phyloP scores from a whole-genome alignment of 1,139 yeast species.

The Geotrichum europaeum region DNA sequence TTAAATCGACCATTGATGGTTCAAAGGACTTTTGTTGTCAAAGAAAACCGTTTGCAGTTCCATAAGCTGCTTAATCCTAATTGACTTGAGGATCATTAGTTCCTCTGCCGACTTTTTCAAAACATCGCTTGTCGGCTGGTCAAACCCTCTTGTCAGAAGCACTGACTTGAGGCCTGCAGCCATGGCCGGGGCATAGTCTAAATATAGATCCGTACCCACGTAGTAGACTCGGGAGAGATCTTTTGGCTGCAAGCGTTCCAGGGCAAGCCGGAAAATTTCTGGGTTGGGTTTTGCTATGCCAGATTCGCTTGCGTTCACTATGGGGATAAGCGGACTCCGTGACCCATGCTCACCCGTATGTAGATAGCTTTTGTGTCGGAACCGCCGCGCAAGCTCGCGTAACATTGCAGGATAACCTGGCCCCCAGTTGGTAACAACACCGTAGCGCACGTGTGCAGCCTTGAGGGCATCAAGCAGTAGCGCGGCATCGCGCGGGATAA shows the following conservation, averaged over 20 bases:
- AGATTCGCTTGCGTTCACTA: conserved; percentile 23
- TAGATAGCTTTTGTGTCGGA: not conserved
- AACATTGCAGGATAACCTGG: conserved; percentile 21
- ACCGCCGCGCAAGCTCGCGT: conserved; percentile 7
- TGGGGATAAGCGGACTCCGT: conserved; percentile 15
- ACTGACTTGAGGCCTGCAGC: conserved; percentile 16
- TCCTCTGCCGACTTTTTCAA: conserved; percentile 3
- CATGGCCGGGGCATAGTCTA: conserved; percentile 17
- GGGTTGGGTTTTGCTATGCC: conserved; percentile 23
- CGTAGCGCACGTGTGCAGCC: conserved; percentile 25
- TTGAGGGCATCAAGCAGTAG: conserved; percentile 20
- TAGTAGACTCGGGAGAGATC: conserved; percentile 18
- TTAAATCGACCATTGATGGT: not conserved
- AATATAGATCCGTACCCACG: conserved; percentile 19
- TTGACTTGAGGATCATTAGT: conserved; percentile 1
- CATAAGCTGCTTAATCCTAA: conserved; percentile 16
- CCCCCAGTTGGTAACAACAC: conserved; percentile 30
- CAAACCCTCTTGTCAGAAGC: conserved; percentile 20
- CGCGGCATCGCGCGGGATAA: conserved; percentile 19
- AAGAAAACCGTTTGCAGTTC: conserved; percentile 19
- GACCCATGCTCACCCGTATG: conserved; percentile 7
- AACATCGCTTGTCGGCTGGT: conserved; percentile 20
- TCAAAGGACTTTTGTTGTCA: conserved; percentile 5
- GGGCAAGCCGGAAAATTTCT: conserved; percentile 17
- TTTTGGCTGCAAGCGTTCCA: not conserved